phyloP scores from a whole-genome alignment of 2,329 filamentous ascomycete species.

The Helminthosporium solani region DNA sequence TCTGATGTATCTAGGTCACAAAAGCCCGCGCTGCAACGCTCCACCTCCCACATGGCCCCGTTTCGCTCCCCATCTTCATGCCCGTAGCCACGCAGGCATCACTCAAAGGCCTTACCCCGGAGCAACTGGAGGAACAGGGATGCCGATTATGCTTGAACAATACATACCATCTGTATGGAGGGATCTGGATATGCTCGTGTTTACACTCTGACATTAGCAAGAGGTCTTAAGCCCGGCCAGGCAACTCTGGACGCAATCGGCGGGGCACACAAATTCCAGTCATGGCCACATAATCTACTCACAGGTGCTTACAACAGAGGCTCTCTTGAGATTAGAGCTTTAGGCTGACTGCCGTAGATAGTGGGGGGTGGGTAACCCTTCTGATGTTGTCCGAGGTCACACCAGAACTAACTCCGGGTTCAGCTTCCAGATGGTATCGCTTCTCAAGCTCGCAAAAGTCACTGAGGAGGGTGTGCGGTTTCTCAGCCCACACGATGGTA shows the following conservation, averaged over 20 bases:
- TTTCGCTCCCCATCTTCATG: slow-evolving; percentile 95
- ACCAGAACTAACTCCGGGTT: slow-evolving; percentile 27
- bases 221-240: slow-evolving; percentile 88
- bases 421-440: slow-evolving; percentile 98
- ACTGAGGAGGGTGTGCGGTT: slow-evolving; percentile 96
- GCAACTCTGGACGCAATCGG: slow-evolving; percentile 82
- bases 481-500: slow-evolving; percentile 91
- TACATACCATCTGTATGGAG: slow-evolving; percentile 76
- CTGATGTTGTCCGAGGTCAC: slow-evolving; percentile 13
- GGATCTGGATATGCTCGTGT: not conserved
- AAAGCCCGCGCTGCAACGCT: slow-evolving; percentile 88
- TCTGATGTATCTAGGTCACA: slow-evolving; percentile 67
- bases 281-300: slow-evolving; percentile 92
- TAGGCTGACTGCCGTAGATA: slow-evolving; percentile 43
- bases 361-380: slow-evolving; percentile 45
- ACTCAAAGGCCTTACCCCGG: slow-evolving; percentile 87
- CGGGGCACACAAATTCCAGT: slow-evolving; percentile 90
- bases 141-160: slow-evolving; percentile 95
- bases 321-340: no score
- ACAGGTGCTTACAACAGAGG: slow-evolving; percentile 55
- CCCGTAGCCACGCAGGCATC: slow-evolving; percentile 96
- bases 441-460: slow-evolving; percentile 87
- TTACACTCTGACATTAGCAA: slow-evolving; percentile 26
- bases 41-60: slow-evolving; percentile 85
- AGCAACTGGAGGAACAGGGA: slow-evolving; percentile 84